A percentile compares a stretch with the other conserved stretches of the same genome.
Conservation (phyloP, 2,329 filamentous ascomycete species). For the Venturia effusa region DNA sequence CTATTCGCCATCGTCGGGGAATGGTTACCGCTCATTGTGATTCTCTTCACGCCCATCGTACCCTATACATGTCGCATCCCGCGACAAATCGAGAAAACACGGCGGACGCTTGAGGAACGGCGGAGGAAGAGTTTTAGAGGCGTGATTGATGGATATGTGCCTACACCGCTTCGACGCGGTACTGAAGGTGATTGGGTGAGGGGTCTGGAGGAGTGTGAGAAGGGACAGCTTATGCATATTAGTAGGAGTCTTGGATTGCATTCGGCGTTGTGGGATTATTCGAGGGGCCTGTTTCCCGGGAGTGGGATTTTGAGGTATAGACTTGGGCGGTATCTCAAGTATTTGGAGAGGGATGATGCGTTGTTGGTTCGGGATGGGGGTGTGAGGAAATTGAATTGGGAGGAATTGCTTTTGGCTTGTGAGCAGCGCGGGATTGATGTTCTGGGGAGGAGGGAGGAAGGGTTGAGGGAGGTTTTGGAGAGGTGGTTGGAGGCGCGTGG, state of each 20-base stretch:
- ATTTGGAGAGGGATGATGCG: constrained; percentile 59
- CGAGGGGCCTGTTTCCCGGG: constrained; percentile 36
- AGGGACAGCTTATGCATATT: constrained; percentile 31
- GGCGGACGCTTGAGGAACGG: constrained; percentile 42
- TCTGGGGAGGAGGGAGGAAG: not conserved
- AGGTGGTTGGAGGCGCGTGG: not conserved
- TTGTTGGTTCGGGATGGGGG: constrained; percentile 38
- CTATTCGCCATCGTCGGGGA: constrained; percentile 73
- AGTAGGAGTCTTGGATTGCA: constrained; percentile 29
- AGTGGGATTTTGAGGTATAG: constrained; percentile 40
- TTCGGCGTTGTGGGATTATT: constrained; percentile 27
- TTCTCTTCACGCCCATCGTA: constrained; percentile 60
- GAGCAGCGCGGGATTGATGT: constrained; percentile 10
- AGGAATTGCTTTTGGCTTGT: constrained; percentile 5
- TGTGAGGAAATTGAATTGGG: not conserved
- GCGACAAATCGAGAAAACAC: constrained; percentile 53
- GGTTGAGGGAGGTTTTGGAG: not conserved
- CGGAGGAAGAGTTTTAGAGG: constrained; percentile 39
- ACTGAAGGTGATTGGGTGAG: not conserved
- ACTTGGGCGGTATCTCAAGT: constrained; percentile 45
- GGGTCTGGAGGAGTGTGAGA: constrained; percentile 12
- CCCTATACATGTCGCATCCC: constrained; percentile 79
- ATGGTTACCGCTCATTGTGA: constrained; percentile 70
- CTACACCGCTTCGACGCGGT: not conserved
- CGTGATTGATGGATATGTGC: constrained; percentile 12